Conservation (phyloP, 2,329 filamentous ascomycete species). For the Aureobasidium sp. region DNA sequence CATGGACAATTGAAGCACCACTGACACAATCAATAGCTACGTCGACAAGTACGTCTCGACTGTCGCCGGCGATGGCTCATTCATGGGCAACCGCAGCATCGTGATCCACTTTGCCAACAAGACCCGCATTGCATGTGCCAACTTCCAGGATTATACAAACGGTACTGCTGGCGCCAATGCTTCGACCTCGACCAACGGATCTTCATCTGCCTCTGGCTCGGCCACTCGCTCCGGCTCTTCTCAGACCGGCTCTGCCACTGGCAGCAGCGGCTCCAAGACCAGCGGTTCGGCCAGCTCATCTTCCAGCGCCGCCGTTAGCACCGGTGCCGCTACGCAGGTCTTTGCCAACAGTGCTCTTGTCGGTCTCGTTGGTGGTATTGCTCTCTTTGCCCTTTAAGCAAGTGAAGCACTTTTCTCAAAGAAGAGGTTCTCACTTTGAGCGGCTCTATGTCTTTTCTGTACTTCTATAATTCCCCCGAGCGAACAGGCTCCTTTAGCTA, state of each 20-base stretch:
- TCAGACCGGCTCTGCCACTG: not conserved
- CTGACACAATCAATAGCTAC: conserved; percentile 27
- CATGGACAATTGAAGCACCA: not conserved
- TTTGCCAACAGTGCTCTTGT: not conserved
- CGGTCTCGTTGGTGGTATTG: not conserved
- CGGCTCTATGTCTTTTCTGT: not conserved
- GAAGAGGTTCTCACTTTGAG: not conserved
- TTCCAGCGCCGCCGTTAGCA: not conserved
- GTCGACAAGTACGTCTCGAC: conserved; percentile 43
- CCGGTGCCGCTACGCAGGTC: conserved; percentile 2
- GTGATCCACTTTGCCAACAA: conserved; percentile 47
- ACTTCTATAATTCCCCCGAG: not conserved
- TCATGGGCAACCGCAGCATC: conserved; percentile 45
- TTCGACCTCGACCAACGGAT: conserved; percentile 13
- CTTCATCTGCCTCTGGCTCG: conserved; percentile 12
- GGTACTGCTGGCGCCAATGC: conserved; percentile 15
- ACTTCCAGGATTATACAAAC: conserved; percentile 9
- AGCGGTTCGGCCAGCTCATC: conserved; percentile 9
- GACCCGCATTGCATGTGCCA: conserved; percentile 46
- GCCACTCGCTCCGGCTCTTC: conserved; percentile 5
- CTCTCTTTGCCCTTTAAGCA: not conserved
- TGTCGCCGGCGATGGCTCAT: conserved; percentile 31
- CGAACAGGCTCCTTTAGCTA: not conserved
- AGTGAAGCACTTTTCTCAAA: not conserved
- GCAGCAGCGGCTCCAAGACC: conserved; percentile 1